A percentile compares a stretch with the other conserved stretches of the same genome.
These are phyloP conservation scores for Rhypophila decipiens DNA, from an alignment of 495 filamentous ascomycete species.

Conservation along the genomic window DNA sequence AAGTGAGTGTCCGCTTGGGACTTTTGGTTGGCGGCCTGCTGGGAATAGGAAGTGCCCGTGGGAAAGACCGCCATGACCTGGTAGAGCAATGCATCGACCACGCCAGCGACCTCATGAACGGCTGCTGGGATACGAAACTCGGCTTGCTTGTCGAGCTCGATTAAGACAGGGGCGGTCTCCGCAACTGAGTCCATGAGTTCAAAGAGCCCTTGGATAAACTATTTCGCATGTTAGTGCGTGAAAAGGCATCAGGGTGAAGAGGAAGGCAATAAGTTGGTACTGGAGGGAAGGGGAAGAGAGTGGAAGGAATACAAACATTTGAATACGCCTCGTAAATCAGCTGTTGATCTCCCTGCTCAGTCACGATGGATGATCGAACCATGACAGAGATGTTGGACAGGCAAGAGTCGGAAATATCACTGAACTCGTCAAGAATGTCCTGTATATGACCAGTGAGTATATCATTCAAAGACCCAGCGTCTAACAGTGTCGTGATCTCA, in stretches of 20 bases:
- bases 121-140: constrained; percentile 16
- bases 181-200: constrained; percentile 14
- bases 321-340: constrained; percentile 17
- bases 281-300: neutral
- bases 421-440: constrained; percentile 19
- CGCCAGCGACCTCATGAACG: constrained; percentile 10
- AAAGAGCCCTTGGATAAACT: constrained; percentile 18
- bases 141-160: constrained; percentile 16
- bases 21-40: constrained; percentile 17
- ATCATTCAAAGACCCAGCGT: neutral
- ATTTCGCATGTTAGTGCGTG: neutral
- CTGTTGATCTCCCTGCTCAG: constrained; percentile 10
- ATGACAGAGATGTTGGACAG: constrained; percentile 19
- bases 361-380: constrained; percentile 14
- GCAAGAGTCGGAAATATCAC: constrained; percentile 17
- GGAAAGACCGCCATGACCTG: constrained; percentile 17
- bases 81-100: constrained; percentile 12
- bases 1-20: constrained; percentile 18
- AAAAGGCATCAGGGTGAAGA: neutral
- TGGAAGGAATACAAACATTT: constrained; percentile 6
- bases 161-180: constrained; percentile 9
- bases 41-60: constrained; percentile 8
- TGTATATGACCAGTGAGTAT: neutral
- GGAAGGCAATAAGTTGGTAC: neutral
- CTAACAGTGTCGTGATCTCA: neutral